Base-by-base conservation (phyloP, 805 yeast genomes). In the Suhomyces sp. region DNA sequence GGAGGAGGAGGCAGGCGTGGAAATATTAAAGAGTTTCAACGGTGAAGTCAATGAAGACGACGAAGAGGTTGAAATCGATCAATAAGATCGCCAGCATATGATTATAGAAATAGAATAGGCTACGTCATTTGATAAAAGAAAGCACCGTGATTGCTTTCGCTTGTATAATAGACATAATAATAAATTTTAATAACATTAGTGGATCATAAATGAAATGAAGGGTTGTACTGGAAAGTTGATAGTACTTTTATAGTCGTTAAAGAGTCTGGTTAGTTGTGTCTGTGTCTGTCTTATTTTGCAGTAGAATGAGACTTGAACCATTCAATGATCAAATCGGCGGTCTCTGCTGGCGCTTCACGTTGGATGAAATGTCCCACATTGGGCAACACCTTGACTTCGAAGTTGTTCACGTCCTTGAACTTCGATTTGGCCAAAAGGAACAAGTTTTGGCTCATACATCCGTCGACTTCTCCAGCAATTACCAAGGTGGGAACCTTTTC, bases 361-460 rank as follows among this genome's bases (percentile, higher is more conserved):
- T 66, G 72, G 43, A 65, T 47, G 39, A 66, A 67, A 40, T 67
- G 72, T 1, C 72, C 72, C 19, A 54, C 47, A 5, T 53, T 47
- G 3, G 46, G 41, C 23, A 63, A 25, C 16, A 54, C 33, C 38
- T 55, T 53, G 13, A 59, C 56, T 17, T 49, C 40, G 14, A 49
- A 59, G 14, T 53, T 51, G n/a, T 45, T 36, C 4, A 32, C 32
- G 12, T 44, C 48, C 15, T 40, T 38, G 7, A 58, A 42, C 33
- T 45, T 44, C 7, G 23, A 35, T 31, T 43, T 39, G 33, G 58
- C 64, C 31, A 56, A 41, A 22, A 54, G 55, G 33, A 46, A 59
- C 14, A 66, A 26, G 11, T 47, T 38, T 15, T 42, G 40, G 30
- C 46, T 30, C 70, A 67, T 65, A 48, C 72, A 66, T 20, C 67